Conservation (phyloP, 2,329 filamentous ascomycete genomes). For the Lachnellula hyalina region DNA sequence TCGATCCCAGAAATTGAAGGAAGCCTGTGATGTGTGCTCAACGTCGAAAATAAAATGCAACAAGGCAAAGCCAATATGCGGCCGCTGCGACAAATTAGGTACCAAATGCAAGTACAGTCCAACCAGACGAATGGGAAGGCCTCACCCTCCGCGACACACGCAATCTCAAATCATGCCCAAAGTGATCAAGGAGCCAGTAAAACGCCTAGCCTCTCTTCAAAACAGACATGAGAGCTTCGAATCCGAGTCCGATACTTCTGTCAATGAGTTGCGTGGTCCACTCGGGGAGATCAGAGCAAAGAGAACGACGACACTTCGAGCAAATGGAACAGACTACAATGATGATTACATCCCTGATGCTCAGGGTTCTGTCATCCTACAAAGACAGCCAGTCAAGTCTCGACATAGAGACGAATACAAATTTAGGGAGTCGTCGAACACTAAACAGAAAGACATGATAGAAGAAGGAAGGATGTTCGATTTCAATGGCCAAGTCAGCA, state of each 20-base stretch:
- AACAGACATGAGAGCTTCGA: conserved; percentile 44
- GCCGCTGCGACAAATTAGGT: conserved; percentile 4
- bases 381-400: not conserved
- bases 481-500: not conserved
- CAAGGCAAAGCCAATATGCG: conserved; percentile 4
- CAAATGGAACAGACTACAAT: not conserved
- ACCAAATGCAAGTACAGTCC: conserved; percentile 1
- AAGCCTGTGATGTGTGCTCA: conserved; percentile 6
- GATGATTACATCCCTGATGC: not conserved
- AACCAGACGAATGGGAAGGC: conserved; percentile 4
- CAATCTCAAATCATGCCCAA: conserved; percentile 38
- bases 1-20: conserved; percentile 20
- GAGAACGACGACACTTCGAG: not conserved
- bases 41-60: conserved; percentile 9
- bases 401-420: not conserved
- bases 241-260: conserved; percentile 36
- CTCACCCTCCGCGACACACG: not conserved
- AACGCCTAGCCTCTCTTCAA: conserved; percentile 83
- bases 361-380: not conserved
- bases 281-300: not conserved
- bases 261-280: not conserved
- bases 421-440: not conserved
- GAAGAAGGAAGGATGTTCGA: not conserved
- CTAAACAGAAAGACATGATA: not conserved
- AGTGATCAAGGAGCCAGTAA: conserved; percentile 62